phyloP scores from a whole-genome alignment of 441 rosid species.

The Corymbia citriodora region DNA sequence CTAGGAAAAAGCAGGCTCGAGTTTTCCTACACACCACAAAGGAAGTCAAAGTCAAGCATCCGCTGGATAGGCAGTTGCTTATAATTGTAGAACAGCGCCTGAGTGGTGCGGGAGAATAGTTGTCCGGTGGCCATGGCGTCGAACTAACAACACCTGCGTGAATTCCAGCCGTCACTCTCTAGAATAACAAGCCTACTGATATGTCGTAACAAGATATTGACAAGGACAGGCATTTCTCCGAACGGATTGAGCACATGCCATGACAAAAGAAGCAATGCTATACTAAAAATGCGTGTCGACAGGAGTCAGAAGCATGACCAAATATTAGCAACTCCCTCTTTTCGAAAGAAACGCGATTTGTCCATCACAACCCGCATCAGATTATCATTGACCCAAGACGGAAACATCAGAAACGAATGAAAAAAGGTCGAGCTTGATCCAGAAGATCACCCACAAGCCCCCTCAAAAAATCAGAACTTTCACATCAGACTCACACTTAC shows the following conservation, averaged over 20 bases:
- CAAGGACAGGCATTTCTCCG: background rate
- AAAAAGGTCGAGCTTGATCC: background rate
- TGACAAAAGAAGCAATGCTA: background rate
- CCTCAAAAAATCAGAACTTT: background rate
- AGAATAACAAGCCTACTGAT: background rate
- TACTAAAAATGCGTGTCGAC: background rate
- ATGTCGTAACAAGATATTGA: background rate
- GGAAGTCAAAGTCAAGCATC: constrained; percentile 99
- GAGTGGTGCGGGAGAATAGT: constrained; percentile 76
- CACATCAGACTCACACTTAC: background rate
- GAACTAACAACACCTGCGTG: constrained; percentile 17
- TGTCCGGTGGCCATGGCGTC: constrained; percentile 87
- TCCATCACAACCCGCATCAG: background rate
- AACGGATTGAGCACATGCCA: background rate
- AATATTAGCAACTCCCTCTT: background rate
- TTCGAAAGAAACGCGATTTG: background rate
- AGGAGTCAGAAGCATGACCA: background rate
- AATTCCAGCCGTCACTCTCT: background rate
- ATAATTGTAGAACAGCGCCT: constrained; percentile 86
- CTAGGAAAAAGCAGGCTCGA: background rate
- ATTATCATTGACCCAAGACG: background rate
- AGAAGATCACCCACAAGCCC: background rate
- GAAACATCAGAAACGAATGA: background rate
- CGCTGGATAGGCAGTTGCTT: constrained; percentile 98
- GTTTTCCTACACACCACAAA: constrained; percentile 49